Evolutionary conservation across 2,329 filamentous ascomycete species (phyloP).

Genomic region (Fusarium sp.): DNA sequence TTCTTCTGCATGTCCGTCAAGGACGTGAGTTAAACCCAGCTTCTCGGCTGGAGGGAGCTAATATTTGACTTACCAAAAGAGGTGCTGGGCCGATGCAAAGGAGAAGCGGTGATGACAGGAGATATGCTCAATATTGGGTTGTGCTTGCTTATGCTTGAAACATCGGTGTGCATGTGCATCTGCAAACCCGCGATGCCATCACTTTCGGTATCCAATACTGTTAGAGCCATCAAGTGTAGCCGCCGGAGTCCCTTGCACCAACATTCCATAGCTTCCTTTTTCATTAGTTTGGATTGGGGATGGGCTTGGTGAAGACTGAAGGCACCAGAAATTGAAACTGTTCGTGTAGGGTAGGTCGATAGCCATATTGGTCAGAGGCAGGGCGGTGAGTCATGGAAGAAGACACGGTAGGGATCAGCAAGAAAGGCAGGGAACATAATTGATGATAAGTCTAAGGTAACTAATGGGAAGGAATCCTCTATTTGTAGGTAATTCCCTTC

Average conservation of each 20-base stretch:
- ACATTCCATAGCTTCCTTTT: slow-evolving; percentile 10
- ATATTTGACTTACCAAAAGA: background rate
- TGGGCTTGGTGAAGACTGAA: background rate
- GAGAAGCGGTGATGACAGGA: background rate
- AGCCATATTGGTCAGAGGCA: too few relatives aligned
- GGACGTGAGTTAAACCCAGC: slow-evolving; percentile 4
- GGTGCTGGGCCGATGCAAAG: background rate
- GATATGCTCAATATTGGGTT: too few relatives aligned
- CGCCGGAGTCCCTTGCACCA: slow-evolving; percentile 7
- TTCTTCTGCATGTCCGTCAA: slow-evolving; percentile 27
- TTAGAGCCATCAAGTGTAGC: slow-evolving; percentile 9
- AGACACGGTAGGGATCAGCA: too few relatives aligned
- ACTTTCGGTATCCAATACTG: slow-evolving; percentile 25
- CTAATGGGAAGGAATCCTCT: too few relatives aligned
- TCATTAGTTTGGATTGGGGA: background rate
- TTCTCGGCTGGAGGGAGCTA: slow-evolving; percentile 17
- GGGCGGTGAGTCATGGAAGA: too few relatives aligned
- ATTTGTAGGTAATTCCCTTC: too few relatives aligned
- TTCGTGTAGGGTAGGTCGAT: slow-evolving; percentile 21
- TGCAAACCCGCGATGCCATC: slow-evolving; percentile 28
- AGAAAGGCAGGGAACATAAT: too few relatives aligned
- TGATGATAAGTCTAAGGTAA: too few relatives aligned
- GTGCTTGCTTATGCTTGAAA: slow-evolving; percentile 20
- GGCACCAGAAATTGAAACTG: background rate
- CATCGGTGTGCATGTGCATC: slow-evolving; percentile 42